These are phyloP conservation scores for Aspergillus bombycis DNA, from an alignment of 2,329 filamentous ascomycete species.

Conservation along the genomic window DNA sequence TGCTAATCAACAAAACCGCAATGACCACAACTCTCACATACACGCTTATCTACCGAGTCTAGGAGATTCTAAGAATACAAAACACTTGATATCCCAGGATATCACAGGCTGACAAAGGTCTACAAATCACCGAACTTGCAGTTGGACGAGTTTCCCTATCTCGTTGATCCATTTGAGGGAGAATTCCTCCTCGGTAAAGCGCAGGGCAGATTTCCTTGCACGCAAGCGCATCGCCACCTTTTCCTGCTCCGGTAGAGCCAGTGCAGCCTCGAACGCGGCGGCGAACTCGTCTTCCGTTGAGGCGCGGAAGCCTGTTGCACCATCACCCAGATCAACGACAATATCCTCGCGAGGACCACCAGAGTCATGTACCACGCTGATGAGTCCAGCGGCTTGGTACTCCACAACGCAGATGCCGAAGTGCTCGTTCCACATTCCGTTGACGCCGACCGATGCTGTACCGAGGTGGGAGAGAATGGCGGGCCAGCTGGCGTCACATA, in stretches of 20 bases:
- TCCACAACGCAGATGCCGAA: slow-evolving; percentile 98
- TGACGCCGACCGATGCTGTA: slow-evolving; percentile 81
- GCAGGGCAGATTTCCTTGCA: slow-evolving; percentile 74
- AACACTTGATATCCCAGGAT: background rate
- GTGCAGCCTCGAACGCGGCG: slow-evolving; percentile 73
- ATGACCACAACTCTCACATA: background rate
- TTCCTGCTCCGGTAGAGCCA: slow-evolving; percentile 64
- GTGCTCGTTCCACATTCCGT: slow-evolving; percentile 99
- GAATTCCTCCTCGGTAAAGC: slow-evolving; percentile 90
- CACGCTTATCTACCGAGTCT: background rate
- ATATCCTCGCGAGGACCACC: slow-evolving; percentile 94
- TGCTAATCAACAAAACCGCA: background rate
- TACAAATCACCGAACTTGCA: slow-evolving; percentile 32
- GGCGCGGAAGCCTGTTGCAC: slow-evolving; percentile 85
- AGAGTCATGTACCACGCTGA: slow-evolving; percentile 89
- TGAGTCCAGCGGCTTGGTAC: slow-evolving; percentile 92
- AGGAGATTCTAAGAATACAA: background rate
- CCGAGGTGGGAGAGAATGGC: slow-evolving; percentile 80
- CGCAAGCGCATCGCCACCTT: slow-evolving; percentile 74
- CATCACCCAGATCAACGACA: slow-evolving; percentile 76
- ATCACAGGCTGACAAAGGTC: background rate
- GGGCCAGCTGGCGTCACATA: slow-evolving; percentile 87
- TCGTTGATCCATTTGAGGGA: slow-evolving; percentile 74
- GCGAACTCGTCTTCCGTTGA: slow-evolving; percentile 79
- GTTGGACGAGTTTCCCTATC: slow-evolving; percentile 69